Base-by-base conservation (phyloP, 73 alveolate species). In the Tetrahymena elliotti region DNA sequence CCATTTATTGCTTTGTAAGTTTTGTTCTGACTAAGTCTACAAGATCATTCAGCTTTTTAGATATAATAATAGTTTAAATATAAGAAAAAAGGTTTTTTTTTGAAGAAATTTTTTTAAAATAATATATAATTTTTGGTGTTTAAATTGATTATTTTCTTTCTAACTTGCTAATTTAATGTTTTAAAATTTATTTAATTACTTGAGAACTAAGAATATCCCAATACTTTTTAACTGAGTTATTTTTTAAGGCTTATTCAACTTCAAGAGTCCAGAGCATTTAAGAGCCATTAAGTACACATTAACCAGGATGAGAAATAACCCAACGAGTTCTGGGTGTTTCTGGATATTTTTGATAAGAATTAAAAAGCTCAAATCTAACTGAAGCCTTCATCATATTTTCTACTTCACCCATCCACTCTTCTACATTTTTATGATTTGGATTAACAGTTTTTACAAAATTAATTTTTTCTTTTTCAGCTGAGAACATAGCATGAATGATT, bases 391-490 rank as follows among this genome's bases (percentile, higher is more conserved):
- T 97, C 95, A 83, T 84, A 94, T 93, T 97, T 38, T 94, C 96
- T n/a, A 98, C 94, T 40, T 94, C 97, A 22, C 93, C 84, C 98
- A 97, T 98, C 95, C 96, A 68, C 35, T 94, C 94, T 96, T 39
- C 98, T 2, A 53, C 97, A 93, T 92, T 52, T 53, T 95, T 94
- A 10, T 94, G 92, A 20, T 93, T 96, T 33, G 96, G 96, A 83
- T 93, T 95, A n/a, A 94, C 93, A 15, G 96, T 40, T 36, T 94
- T 95, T 15, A 84, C 84, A 93, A 96, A 95, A 8, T 35, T 53
- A 16, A 99, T 99, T 95, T 95, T 97, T 97, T 99, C 99, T 31
- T 99, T 99, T 95, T 99, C 99, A 38, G 98, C 98, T 37, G 99
- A 97, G 35, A 97, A 97, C 99, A 99, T 98, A 93, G 98, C 99